Percentiles rank a stretch among this genome's conserved stretches.
Evolutionary conservation across 164 flowering plant species (phyloP).

Genomic region (Warburgia ugandensis): DNA sequence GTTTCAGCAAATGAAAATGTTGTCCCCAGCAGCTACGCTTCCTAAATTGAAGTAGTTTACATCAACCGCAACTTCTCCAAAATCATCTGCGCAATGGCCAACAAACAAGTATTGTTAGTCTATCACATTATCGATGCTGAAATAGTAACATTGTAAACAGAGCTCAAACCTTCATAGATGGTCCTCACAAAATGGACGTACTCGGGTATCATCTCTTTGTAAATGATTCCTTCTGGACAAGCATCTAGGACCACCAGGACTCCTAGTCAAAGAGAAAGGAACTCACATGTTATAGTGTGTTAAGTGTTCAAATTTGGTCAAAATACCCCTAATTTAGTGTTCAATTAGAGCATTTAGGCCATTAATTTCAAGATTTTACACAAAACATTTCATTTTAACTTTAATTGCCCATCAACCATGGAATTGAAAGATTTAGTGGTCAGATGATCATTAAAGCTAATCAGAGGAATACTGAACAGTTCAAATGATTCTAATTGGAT

Average conservation of each 20-base stretch:
- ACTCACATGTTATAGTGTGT: background rate
- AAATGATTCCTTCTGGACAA: conserved; percentile 77
- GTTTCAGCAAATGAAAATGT: conserved; percentile 70
- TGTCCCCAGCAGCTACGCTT: conserved; percentile 31
- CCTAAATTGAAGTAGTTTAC: conserved; percentile 85
- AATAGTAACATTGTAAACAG: too few species aligned
- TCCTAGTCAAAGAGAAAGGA: conserved; percentile 32
- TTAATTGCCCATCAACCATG: too few species aligned
- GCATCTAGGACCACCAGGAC: conserved; percentile 89
- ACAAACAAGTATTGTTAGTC: background rate
- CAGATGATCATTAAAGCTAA: too few species aligned
- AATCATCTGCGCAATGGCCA: conserved; percentile 59
- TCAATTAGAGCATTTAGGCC: too few species aligned
- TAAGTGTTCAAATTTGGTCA: background rate
- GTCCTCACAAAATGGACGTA: conserved; percentile 72
- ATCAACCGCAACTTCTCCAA: conserved; percentile 77
- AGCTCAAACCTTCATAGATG: conserved; percentile 94
- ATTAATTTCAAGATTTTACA: too few species aligned
- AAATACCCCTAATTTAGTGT: too few species aligned
- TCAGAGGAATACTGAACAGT: too few species aligned
- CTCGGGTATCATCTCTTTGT: conserved; percentile 70
- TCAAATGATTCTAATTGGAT: too few species aligned
- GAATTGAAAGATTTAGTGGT: too few species aligned
- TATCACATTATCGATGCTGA: too few species aligned
- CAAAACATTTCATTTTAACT: too few species aligned